Percentiles rank a stretch among this genome's conserved stretches.
phyloP scores from a whole-genome alignment of 2,329 filamentous ascomycete genomes.

The Pezizomycotina sp. region DNA sequence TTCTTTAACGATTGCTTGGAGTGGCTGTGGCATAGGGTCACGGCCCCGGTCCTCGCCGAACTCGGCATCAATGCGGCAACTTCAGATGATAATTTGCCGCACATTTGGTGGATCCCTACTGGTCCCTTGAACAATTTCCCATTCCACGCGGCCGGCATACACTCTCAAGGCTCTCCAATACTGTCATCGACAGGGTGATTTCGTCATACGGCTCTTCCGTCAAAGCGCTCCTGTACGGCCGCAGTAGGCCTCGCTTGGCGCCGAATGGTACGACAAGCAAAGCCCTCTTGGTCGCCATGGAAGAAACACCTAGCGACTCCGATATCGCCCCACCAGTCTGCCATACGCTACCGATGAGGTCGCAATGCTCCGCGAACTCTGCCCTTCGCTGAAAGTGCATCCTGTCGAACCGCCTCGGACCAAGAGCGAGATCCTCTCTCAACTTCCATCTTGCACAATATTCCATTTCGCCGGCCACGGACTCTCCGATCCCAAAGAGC shows the following conservation, averaged over 20 bases:
- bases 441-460: conserved; percentile 26
- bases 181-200: conserved; percentile 28
- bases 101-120: conserved; percentile 29
- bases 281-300: conserved; percentile 7
- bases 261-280: too few species aligned
- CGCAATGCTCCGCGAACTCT: too few species aligned
- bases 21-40: conserved; percentile 27
- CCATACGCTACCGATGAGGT: too few species aligned
- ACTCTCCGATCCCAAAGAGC: conserved; percentile 22
- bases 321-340: background rate
- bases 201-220: conserved; percentile 31
- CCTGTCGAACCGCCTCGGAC: conserved; percentile 3
- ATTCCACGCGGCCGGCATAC: conserved; percentile 29
- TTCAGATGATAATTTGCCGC: conserved; percentile 23
- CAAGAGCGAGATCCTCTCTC: conserved; percentile 22
- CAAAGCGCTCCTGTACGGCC: conserved; percentile 26
- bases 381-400: too few species aligned
- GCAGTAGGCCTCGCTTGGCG: too few species aligned
- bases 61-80: conserved; percentile 23
- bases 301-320: conserved; percentile 1
- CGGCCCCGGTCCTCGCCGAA: conserved; percentile 24
- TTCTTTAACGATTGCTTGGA: conserved; percentile 20
- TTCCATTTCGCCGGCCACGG: conserved; percentile 34
- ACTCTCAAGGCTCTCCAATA: conserved; percentile 21
- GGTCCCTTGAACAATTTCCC: conserved; percentile 26